Evolutionary conservation across 192 early-diverging fungal genomes (phyloP).

Genomic region (Linnemannia exigua): DNA sequence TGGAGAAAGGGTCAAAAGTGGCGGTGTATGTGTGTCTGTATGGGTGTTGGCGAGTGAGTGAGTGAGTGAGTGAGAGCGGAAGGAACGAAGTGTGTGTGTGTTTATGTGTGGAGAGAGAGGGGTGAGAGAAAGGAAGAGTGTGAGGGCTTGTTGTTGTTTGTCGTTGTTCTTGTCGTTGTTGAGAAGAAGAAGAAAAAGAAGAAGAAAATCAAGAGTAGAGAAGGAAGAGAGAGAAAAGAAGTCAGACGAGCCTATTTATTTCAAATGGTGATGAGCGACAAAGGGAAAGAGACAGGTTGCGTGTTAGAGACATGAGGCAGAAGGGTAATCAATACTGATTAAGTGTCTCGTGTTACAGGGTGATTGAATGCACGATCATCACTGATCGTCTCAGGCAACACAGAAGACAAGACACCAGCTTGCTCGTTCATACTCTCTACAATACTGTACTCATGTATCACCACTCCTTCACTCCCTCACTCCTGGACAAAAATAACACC

Average conservation of each 20-base stretch:
- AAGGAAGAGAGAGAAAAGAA: not conserved
- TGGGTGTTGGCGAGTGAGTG: not conserved
- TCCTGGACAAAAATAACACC: not conserved
- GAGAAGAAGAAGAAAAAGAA: not conserved
- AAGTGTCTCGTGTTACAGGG: not conserved
- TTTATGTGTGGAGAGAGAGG: not conserved
- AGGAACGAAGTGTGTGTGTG: not conserved
- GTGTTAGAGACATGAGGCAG: not conserved
- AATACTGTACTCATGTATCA: too few species aligned
- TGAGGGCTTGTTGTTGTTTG: too few species aligned
- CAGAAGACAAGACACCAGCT: too few species aligned
- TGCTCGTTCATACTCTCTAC: too few species aligned
- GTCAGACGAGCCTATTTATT: constrained; percentile 2
- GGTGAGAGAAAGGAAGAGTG: not conserved
- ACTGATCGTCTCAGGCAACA: too few species aligned
- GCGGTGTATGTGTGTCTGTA: not conserved
- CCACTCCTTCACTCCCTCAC: too few species aligned
- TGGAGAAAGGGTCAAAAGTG: not conserved
- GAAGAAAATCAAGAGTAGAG: constrained; percentile 1
- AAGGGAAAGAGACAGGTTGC: not conserved
- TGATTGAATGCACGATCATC: too few species aligned
- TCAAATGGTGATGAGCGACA: not conserved
- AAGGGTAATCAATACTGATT: not conserved
- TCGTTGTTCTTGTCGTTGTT: not conserved
- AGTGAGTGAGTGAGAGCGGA: not conserved